A percentile compares a stretch with the other conserved stretches of the same genome.
Conservation (phyloP, 495 filamentous ascomycete genomes). For the Hypoxylon rickii region DNA sequence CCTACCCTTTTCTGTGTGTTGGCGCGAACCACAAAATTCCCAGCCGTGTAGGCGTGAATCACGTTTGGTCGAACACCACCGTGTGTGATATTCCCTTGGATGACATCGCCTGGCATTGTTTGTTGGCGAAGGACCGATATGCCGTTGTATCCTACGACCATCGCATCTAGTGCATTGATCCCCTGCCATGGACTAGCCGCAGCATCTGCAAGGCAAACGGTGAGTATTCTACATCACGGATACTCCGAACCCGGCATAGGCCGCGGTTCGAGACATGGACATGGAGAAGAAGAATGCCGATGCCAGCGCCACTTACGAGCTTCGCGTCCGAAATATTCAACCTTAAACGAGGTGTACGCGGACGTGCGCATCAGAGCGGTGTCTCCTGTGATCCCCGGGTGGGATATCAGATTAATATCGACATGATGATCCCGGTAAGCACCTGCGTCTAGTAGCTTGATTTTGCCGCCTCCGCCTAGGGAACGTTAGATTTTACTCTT, state of each 20-base stretch:
- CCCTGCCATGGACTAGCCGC: conserved; percentile 68
- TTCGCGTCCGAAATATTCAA: conserved; percentile 56
- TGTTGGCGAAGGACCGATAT: conserved; percentile 66
- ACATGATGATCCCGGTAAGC: conserved; percentile 62
- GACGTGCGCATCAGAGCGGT: conserved; percentile 53
- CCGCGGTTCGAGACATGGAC: no score
- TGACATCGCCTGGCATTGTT: conserved; percentile 62
- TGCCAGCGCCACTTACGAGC: conserved; percentile 34
- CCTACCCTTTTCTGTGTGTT: conserved; percentile 51
- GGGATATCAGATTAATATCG: conserved; percentile 69
- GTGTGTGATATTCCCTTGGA: conserved; percentile 62
- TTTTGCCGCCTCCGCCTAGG: conserved; percentile 66
- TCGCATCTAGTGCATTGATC: conserved; percentile 66
- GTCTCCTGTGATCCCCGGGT: conserved; percentile 53
- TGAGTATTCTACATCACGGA: conserved; percentile 6
- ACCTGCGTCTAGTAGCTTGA: conserved; percentile 63
- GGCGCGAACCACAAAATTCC: conserved; percentile 58
- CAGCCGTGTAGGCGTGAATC: conserved; percentile 61
- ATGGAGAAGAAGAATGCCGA: no score
- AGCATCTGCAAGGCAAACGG: conserved; percentile 48
- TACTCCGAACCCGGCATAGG: background rate
- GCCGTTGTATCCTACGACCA: conserved; percentile 65
- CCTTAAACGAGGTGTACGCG: conserved; percentile 53
- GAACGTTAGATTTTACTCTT: conserved; percentile 8
- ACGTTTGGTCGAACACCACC: conserved; percentile 65